Evolutionary conservation across 495 filamentous ascomycete species (phyloP), one percentile per base, ranked within the genome.

Genomic region (Penicillium tannophilum): DNA sequence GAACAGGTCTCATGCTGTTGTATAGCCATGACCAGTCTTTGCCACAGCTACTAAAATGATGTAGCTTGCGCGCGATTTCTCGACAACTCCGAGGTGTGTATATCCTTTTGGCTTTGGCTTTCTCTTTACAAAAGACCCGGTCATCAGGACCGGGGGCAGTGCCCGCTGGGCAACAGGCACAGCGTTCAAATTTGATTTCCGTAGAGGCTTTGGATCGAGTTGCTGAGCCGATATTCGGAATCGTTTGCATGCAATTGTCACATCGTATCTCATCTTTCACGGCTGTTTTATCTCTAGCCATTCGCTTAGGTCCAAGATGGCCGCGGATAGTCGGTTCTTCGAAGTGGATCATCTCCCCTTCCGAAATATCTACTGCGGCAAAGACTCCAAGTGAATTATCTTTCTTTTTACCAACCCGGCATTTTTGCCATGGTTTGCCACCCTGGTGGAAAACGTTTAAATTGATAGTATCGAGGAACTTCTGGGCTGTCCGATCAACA

Each of bases 21-120:
- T 76, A 65, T 2, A 76, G 58, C 74, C 74, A 76, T 23, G 44
- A 52, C 74, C 74, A 76, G 17, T 73, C 52, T 56, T 63, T 62
- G 26, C 71, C 67, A 24, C 72, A 75, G 49, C 58, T 63, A 9
- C 51, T 24, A 46, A 71, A 66, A 28, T 74, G 72, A 24, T 71
- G 71, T 6, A 64, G 8, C 14, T 63, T 31, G 9, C 60, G 50
- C 5, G 71, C 71, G 51, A 69, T 65, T 2, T 64, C 11, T 14
- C 61, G 36, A 52, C 73, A 76, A 2, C 19, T 47, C 9, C 0
- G 16, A 6, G 30, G 19, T 26, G 6, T 0, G 4, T 0, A 28
- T 28, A 0, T 28, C 6, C 28, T 3, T 28, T 47, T 23, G 61
- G 50, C 39, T 42, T 50, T 11, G 49, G 30, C 6, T 14, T 30